Conservation (phyloP, 192 early-diverging fungal genomes). For the Coemansia reversa region DNA sequence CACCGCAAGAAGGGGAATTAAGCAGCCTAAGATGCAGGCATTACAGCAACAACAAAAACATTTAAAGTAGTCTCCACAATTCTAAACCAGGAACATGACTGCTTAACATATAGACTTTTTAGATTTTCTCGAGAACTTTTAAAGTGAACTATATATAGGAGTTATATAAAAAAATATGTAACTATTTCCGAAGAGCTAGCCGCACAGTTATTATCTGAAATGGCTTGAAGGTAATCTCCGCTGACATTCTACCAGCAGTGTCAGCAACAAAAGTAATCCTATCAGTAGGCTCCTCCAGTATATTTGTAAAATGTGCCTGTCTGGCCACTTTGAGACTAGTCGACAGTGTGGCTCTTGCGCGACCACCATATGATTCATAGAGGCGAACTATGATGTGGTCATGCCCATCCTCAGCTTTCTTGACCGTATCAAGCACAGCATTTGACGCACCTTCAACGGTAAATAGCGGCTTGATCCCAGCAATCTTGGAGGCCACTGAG, state of each 20-base stretch:
- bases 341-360: slow-evolving; percentile 19
- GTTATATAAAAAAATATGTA: not conserved
- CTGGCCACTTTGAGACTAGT: slow-evolving; percentile 15
- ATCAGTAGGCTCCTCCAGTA: slow-evolving; percentile 33
- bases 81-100: no score
- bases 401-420: slow-evolving; percentile 75
- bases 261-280: slow-evolving; percentile 4
- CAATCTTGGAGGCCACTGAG: not conserved
- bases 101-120: no score
- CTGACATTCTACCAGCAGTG: not conserved
- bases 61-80: no score
- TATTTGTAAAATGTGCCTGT: slow-evolving; percentile 26
- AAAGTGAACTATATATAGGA: no score
- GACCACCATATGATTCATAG: slow-evolving; percentile 91
- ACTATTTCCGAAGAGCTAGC: not conserved
- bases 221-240: slow-evolving; percentile 28
- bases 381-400: slow-evolving; percentile 76
- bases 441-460: slow-evolving; percentile 52
- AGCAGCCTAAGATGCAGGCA: no score
- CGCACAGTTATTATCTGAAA: slow-evolving; percentile 24
- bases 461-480: slow-evolving; percentile 17
- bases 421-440: slow-evolving; percentile 89
- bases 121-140: no score
- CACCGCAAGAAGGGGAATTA: no score
- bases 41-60: no score